Percentiles rank a stretch among this genome's conserved stretches.
Conservation (phyloP, 2,329 filamentous ascomycete species). For the Aspergillus oerlinghausenensis region DNA sequence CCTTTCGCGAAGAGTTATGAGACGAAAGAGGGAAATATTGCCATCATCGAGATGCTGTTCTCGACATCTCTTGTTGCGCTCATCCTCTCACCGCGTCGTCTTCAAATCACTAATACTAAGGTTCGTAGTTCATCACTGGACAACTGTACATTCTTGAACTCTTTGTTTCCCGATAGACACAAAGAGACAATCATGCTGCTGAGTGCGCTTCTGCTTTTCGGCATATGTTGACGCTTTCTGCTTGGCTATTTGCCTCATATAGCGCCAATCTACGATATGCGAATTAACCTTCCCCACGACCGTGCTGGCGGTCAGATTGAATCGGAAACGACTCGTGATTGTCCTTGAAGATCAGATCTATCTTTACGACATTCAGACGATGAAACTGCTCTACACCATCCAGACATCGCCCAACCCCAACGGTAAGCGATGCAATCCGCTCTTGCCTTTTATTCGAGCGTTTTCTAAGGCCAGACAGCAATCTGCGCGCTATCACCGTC, state of each 20-base stretch:
- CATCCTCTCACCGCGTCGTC: slow-evolving; percentile 81
- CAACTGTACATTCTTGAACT: neutral
- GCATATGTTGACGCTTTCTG: slow-evolving; percentile 10
- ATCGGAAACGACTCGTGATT: slow-evolving; percentile 88
- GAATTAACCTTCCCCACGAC: slow-evolving; percentile 98
- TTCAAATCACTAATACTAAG: slow-evolving; percentile 98
- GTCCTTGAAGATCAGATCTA: slow-evolving; percentile 96
- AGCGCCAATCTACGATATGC: slow-evolving; percentile 82
- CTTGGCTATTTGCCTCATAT: slow-evolving; percentile 8
- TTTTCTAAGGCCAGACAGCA: slow-evolving; percentile 44
- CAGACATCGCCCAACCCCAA: slow-evolving; percentile 89
- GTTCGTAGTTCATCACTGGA: slow-evolving; percentile 44
- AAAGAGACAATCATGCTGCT: neutral
- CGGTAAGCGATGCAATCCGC: slow-evolving; percentile 40
- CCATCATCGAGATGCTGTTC: slow-evolving; percentile 97
- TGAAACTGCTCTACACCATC: slow-evolving; percentile 90
- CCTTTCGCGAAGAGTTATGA: slow-evolving; percentile 94
- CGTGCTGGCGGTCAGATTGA: slow-evolving; percentile 87
- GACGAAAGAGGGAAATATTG: slow-evolving; percentile 90
- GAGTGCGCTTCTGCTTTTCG: neutral
- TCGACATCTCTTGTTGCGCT: slow-evolving; percentile 94
- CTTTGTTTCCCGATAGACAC: neutral
- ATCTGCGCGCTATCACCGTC: slow-evolving; percentile 92
- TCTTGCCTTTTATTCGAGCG: neutral
- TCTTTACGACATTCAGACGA: slow-evolving; percentile 97